Base-by-base conservation (phyloP, 2,329 filamentous ascomycete species). In the Calcarisporium arbuscula region DNA sequence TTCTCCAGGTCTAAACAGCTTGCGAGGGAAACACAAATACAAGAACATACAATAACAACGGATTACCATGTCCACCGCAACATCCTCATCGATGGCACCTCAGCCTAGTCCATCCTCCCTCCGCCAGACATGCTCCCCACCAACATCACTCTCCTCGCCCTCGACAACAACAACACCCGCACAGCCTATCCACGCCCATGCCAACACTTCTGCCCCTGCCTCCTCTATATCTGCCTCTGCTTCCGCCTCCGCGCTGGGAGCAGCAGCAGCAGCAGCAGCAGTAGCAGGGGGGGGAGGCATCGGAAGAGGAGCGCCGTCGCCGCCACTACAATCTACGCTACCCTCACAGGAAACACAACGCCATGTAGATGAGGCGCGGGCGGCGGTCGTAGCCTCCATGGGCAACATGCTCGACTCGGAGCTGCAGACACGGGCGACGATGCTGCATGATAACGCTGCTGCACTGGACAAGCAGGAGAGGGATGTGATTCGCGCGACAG, bases 351-450 rank as follows among this genome's bases (percentile, higher is more conserved):
- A 62, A 33, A 60, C 67, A 32, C 61, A 66, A 50, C 61, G 61
- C 6, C 65, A 70, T 50, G 64, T 78, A 15, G 57, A 66, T 31
- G 70, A 78, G 51, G 76, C 77, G 25, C 74, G 77, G 43, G 57
- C 64, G 19, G 75, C 74, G 8, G 65, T 82, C 34, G 64, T 79
- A 21, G 77, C 77, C 16, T 73, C 72, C 30, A 70, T 88, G 34
- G 80, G 80, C 49, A 80, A 82, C 54, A 74, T 80, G 47, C 68
- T 88, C 45, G 81, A 87, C 62, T 62, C 69, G 29, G 73, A 82
- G 50, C 72, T 89, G 32, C 73, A 77, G 45, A 71, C 72, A 38
- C 81, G 84, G 41, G 85, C 84, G 12, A 58, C 67, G 12, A 73
- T 80, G 44, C 67, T 92, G 33, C 84, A 90, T 64, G 58, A 66